Evolutionary conservation across 768 basidiomycete genomes (phyloP).

Genomic region (Amanita phalloides): DNA sequence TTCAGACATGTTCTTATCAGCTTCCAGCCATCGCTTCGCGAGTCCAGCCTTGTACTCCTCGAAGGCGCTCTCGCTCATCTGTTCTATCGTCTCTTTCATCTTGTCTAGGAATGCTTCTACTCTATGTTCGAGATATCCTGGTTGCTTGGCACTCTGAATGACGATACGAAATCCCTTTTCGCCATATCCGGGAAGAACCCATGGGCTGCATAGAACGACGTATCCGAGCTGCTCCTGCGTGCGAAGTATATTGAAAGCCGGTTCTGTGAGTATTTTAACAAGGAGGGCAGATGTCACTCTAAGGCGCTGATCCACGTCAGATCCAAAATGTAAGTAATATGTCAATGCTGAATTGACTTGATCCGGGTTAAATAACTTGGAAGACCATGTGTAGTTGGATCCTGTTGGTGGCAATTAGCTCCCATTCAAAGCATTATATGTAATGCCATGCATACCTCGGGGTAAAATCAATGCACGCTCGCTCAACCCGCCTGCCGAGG

Average conservation of each 20-base stretch:
- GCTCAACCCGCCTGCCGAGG: slow-evolving; percentile 45
- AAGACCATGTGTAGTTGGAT: slow-evolving; percentile 56
- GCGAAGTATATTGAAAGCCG: slow-evolving; percentile 81
- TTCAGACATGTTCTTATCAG: slow-evolving; percentile 78
- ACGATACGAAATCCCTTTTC: slow-evolving; percentile 73
- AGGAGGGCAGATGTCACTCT: slow-evolving; percentile 67
- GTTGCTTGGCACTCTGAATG: slow-evolving; percentile 79
- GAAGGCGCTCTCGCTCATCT: slow-evolving; percentile 67
- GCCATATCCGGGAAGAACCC: slow-evolving; percentile 50
- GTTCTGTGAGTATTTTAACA: slow-evolving; percentile 80
- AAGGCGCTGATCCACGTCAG: slow-evolving; percentile 45
- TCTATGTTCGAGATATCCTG: slow-evolving; percentile 74
- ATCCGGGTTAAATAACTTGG: slow-evolving; percentile 67
- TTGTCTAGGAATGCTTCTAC: slow-evolving; percentile 80
- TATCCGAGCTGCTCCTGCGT: slow-evolving; percentile 97
- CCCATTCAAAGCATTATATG: background rate
- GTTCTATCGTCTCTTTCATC: slow-evolving; percentile 58
- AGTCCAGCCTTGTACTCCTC: slow-evolving; percentile 67
- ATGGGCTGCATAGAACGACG: slow-evolving; percentile 57
- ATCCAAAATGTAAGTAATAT: slow-evolving; percentile 79
- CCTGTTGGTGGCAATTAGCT: slow-evolving; percentile 28
- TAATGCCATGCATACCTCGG: slow-evolving; percentile 29
- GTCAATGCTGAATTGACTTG: slow-evolving; percentile 82
- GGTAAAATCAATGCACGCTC: slow-evolving; percentile 60
- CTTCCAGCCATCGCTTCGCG: slow-evolving; percentile 75